phyloP scores from a whole-genome alignment of 2,329 filamentous ascomycete genomes.

The Tolypocladium album region DNA sequence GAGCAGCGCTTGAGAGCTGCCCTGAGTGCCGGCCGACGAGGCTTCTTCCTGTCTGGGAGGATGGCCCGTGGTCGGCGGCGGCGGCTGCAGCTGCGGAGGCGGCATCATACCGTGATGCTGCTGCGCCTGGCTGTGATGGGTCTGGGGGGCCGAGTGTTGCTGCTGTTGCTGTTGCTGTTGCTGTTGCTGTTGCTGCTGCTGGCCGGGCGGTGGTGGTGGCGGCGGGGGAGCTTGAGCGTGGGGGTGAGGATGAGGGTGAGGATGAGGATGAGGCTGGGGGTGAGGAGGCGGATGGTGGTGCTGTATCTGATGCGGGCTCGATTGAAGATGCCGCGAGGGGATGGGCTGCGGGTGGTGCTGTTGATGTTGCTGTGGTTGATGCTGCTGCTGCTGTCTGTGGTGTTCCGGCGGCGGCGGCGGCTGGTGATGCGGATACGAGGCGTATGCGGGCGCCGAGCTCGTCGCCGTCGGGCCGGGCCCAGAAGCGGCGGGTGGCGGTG shows the following conservation, averaged over 20 bases:
- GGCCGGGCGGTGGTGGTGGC: background rate
- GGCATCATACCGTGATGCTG: slow-evolving; percentile 6
- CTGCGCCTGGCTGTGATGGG: background rate
- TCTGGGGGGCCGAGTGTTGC: background rate
- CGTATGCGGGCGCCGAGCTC: slow-evolving; percentile 6
- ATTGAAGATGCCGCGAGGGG: slow-evolving; percentile 7
- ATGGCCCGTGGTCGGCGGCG: slow-evolving; percentile 3
- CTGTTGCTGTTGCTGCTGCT: background rate
- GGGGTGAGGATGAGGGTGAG: slow-evolving; percentile 5
- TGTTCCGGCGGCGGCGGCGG: background rate
- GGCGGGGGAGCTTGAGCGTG: slow-evolving; percentile 2
- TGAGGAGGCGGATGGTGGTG: slow-evolving; percentile 5
- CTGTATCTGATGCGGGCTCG: slow-evolving; percentile 7
- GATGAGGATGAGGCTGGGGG: slow-evolving; percentile 9
- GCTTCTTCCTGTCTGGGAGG: slow-evolving; percentile 12
- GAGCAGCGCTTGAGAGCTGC: slow-evolving; percentile 9
- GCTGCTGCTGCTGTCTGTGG: slow-evolving; percentile 1
- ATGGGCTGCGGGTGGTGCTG: slow-evolving; percentile 11
- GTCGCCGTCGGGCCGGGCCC: slow-evolving; percentile 8
- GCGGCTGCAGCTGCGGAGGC: slow-evolving; percentile 6
- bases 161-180: background rate
- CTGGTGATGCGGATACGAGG: slow-evolving; percentile 10
- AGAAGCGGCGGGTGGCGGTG: slow-evolving; percentile 9
- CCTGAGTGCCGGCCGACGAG: slow-evolving; percentile 8
- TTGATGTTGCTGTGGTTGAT: background rate